A percentile compares a stretch with the other conserved stretches of the same genome.
phyloP scores from a whole-genome alignment of 2,329 filamentous ascomycete species.

The Aspergillus sp. region DNA sequence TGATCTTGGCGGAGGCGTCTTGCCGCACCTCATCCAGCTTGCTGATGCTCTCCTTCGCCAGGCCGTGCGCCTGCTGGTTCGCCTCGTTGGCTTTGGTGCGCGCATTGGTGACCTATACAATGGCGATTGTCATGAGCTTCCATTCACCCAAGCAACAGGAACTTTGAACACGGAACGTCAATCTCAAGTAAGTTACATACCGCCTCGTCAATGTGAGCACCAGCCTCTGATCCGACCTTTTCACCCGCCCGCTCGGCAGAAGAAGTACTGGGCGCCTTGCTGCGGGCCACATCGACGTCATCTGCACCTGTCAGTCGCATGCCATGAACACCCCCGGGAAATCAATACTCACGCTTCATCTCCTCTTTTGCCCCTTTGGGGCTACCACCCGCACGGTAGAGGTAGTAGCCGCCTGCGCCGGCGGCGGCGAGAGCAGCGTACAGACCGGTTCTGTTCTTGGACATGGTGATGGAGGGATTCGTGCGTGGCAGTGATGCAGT shows the following conservation, averaged over 20 bases:
- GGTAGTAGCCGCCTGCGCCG: slow-evolving; percentile 79
- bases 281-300: slow-evolving; percentile 69
- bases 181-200: slow-evolving; percentile 50
- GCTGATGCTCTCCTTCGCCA: slow-evolving; percentile 58
- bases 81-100: slow-evolving; percentile 52
- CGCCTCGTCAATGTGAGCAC: slow-evolving; percentile 65
- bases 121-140: neutral
- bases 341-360: slow-evolving; percentile 69
- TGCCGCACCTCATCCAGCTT: slow-evolving; percentile 63
- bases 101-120: slow-evolving; percentile 57
- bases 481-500: neutral
- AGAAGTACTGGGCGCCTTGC: slow-evolving; percentile 63
- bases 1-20: slow-evolving; percentile 57
- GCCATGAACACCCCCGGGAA: too few relatives aligned
- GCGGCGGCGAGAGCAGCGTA: slow-evolving; percentile 58
- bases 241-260: slow-evolving; percentile 65
- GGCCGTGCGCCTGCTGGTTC: slow-evolving; percentile 61
- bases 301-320: slow-evolving; percentile 51
- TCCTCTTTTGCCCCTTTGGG: slow-evolving; percentile 82
- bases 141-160: neutral
- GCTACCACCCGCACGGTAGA: slow-evolving; percentile 81
- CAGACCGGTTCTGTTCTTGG: slow-evolving; percentile 35
- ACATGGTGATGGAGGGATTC: slow-evolving; percentile 24
- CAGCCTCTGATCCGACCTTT: slow-evolving; percentile 60
- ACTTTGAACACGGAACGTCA: too few relatives aligned